Evolutionary conservation across 306 rosid species (phyloP).

Genomic region (Gillenia trifoliata): DNA sequence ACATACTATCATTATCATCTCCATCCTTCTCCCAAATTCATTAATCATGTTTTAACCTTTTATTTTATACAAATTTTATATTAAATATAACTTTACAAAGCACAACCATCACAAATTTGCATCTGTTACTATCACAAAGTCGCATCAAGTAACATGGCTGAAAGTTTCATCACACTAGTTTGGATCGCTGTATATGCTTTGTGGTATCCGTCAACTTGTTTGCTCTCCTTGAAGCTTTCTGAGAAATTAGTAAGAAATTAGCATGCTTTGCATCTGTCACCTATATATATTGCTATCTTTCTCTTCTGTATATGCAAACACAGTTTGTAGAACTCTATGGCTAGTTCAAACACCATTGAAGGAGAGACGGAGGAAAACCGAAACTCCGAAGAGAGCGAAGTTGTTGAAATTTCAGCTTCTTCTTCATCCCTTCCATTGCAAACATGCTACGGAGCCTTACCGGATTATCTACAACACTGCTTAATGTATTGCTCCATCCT

Average conservation of each 20-base stretch:
- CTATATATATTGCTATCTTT: neutral
- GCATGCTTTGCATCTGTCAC: neutral
- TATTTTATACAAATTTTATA: neutral
- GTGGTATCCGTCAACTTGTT: neutral
- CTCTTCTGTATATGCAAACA: neutral
- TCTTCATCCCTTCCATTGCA: slow-evolving; percentile 10
- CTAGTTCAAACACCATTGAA: neutral
- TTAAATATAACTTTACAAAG: neutral
- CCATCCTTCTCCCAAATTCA: neutral
- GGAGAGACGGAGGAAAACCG: neutral
- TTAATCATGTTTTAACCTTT: neutral
- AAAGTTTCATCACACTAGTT: neutral
- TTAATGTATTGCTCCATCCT: slow-evolving; percentile 22
- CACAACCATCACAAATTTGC: neutral
- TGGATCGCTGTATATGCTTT: neutral
- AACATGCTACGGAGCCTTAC: neutral
- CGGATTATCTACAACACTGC: slow-evolving; percentile 1
- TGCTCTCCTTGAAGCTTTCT: neutral
- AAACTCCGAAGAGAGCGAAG: neutral
- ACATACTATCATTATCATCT: neutral
- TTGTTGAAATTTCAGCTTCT: slow-evolving; percentile 14
- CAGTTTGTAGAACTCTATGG: neutral
- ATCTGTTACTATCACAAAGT: neutral
- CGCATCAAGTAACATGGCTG: neutral
- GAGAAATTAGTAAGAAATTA: no score